Evolutionary conservation across 192 early-diverging fungal species (phyloP), one percentile per base, ranked within the genome.

Genomic region (Rhizoclosmatium globosum): DNA sequence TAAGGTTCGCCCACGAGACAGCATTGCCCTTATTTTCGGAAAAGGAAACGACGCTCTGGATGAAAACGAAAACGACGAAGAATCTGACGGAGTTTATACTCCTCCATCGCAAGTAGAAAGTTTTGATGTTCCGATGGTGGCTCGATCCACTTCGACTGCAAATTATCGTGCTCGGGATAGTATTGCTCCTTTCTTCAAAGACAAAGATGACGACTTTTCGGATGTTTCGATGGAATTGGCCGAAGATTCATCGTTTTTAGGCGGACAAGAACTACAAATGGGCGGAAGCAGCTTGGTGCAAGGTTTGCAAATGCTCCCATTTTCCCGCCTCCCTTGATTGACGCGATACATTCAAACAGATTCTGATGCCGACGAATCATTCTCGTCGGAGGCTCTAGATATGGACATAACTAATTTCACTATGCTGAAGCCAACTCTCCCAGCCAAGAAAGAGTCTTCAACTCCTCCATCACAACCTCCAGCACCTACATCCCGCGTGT

Each of bases 141-240:
- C 7, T 23, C n/a, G 15, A 21, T 2, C 46, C 42, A 31, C 38
- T 17, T 2, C 31, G 9, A 65, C 39, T 2, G 13, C 53, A 21
- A 43, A 53, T 56, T 68, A 65, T 17, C 23, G 65, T 13, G n/a
- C 44, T 17, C 4, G 62, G 11, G 75, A 77, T 42, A 68, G 65
- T 56, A 64, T 68, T 7, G 75, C 64, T 41, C 11, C 62, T 17
- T 65, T 77, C 15, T 77, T 77, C 67, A 31, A 21, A 6, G 2
- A 11, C 44, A 62, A 39, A 15, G 43, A 19, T 42, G 21, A 23
- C 7, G 72, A 74, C 44, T 2, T 44, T 31, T 23, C 19, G n/a
- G 72, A 74, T 38, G 72, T 45, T n/a, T 74, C 72, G 9, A 74
- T 74, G 72, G 72, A 74, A 7, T 47, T 74, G 42, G 72, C 39